Percentiles rank a stretch among this genome's conserved stretches.
Conservation (phyloP, 345 rosid genomes). For the Dovyalis caffra region DNA sequence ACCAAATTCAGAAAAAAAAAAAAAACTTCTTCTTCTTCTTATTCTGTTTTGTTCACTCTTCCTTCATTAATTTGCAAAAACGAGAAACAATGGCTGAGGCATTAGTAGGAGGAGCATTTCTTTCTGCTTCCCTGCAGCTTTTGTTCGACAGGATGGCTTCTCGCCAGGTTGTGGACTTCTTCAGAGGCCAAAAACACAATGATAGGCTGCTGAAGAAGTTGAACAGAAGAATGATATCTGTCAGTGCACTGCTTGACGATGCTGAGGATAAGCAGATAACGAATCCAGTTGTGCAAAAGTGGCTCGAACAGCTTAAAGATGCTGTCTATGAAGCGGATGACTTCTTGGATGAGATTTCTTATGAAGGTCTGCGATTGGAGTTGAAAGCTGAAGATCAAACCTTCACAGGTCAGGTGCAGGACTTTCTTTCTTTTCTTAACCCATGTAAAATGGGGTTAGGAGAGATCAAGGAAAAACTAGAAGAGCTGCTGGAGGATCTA, state of each 20-base stretch:
- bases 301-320: not conserved
- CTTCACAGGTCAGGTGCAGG: no score
- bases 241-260: not conserved
- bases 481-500: not conserved
- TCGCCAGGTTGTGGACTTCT: not conserved
- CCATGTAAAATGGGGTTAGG: not conserved
- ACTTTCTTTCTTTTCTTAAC: no score
- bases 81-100: not conserved
- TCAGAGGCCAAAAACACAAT: not conserved
- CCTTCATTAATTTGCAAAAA: no score
- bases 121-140: not conserved
- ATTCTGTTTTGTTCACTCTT: no score
- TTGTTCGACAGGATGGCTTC: not conserved
- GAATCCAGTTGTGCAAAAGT: not conserved
- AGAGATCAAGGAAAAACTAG: not conserved
- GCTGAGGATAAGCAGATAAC: constrained; percentile 6
- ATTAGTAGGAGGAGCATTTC: not conserved
- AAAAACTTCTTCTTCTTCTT: no score
- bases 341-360: constrained; percentile 11
- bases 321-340: constrained; percentile 2
- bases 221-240: not conserved
- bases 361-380: not conserved
- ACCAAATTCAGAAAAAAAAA: no score
- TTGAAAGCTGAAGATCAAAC: not conserved
- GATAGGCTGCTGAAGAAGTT: not conserved